Evolutionary conservation across 2,329 filamentous ascomycete genomes (phyloP).

Genomic region (Aspergillus uvarum): DNA sequence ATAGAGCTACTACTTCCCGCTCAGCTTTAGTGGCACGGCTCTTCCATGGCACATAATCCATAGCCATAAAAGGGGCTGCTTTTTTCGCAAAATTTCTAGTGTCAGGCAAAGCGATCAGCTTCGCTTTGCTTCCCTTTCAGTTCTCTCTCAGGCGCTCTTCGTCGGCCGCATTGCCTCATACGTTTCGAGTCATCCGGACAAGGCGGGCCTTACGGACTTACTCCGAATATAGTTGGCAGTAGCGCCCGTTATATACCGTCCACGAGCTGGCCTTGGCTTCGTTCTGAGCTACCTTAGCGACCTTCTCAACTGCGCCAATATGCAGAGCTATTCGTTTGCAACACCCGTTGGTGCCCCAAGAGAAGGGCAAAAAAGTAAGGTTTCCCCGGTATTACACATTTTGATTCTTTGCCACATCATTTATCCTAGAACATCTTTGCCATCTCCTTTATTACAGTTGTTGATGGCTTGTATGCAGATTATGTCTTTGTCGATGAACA

Average conservation of each 20-base stretch:
- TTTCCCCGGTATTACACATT: not conserved
- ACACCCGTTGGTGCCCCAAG: slow-evolving; percentile 63
- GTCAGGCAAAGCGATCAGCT: not conserved
- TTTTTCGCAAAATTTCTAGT: not conserved
- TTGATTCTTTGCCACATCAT: not conserved
- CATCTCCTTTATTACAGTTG: not conserved
- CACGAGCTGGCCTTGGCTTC: not conserved
- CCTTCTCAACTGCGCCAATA: slow-evolving; percentile 26
- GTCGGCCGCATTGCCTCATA: not conserved
- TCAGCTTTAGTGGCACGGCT: not conserved
- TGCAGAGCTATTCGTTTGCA: slow-evolving; percentile 76
- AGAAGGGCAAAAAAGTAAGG: slow-evolving; percentile 82
- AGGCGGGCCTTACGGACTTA: slow-evolving; percentile 22
- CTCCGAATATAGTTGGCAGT: not conserved
- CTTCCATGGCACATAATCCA: not conserved
- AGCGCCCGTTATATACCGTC: not conserved
- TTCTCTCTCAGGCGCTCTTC: not conserved
- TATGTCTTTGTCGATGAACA: slow-evolving; percentile 99
- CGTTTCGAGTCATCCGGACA: slow-evolving; percentile 7
- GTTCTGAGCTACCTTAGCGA: not conserved
- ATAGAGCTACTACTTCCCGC: not conserved
- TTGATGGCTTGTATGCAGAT: slow-evolving; percentile 57
- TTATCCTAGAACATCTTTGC: not conserved
- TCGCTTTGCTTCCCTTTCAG: not conserved
- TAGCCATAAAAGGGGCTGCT: not conserved